A percentile compares a stretch with the other conserved stretches of the same genome.
phyloP scores from a whole-genome alignment of 306 rosid genomes.

The Rosa rugosa region DNA sequence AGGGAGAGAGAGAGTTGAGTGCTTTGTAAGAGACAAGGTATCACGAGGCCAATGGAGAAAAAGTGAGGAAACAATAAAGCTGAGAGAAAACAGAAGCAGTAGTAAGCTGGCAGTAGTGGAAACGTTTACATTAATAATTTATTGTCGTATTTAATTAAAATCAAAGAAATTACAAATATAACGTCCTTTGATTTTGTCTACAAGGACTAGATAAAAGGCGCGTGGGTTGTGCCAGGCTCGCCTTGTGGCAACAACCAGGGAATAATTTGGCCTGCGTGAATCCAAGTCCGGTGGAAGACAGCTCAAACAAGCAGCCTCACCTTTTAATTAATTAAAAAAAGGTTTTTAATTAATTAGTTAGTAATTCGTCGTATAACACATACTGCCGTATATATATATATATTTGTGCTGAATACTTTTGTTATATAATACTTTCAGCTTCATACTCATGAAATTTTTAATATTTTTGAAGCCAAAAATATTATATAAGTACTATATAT shows the following conservation, averaged over 20 bases:
- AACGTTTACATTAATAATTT: constrained; percentile 21
- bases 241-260: background rate
- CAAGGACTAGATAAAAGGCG: background rate
- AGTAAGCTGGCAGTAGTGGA: constrained; percentile 29
- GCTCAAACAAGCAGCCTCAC: background rate
- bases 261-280: background rate
- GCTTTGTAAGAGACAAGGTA: constrained; percentile 29
- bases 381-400: too few relatives aligned
- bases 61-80: constrained; percentile 31
- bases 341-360: too few relatives aligned
- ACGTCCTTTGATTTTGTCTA: background rate
- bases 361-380: too few relatives aligned
- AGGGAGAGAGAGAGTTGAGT: constrained; percentile 8
- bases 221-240: background rate
- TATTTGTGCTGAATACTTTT: too few relatives aligned
- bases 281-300: background rate
- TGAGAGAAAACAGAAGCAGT: constrained; percentile 18
- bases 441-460: too few relatives aligned
- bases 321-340: background rate
- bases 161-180: background rate
- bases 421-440: too few relatives aligned
- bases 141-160: background rate
- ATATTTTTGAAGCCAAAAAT: too few relatives aligned
- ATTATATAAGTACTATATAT: too few relatives aligned
- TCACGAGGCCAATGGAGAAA: constrained; percentile 46